Conservation (phyloP, 2,329 filamentous ascomycete species). For the Teratosphaeria epicoccoides region DNA sequence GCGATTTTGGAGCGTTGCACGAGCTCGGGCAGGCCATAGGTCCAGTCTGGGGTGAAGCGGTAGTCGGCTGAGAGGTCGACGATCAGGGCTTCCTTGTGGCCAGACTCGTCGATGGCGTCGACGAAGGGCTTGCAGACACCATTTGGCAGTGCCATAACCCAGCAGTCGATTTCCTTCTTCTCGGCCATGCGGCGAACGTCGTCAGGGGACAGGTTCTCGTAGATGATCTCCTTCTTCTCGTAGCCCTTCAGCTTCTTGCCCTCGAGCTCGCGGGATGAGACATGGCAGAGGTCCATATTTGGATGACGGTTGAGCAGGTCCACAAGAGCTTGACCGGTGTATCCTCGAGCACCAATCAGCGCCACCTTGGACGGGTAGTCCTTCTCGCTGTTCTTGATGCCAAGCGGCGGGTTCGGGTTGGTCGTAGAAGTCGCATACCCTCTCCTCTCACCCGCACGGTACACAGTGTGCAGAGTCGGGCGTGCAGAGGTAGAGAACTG, state of each 20-base stretch:
- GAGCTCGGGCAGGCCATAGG: constrained; percentile 82
- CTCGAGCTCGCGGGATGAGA: constrained; percentile 83
- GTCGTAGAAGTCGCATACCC: constrained; percentile 47
- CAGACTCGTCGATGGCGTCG: constrained; percentile 68
- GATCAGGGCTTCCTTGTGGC: constrained; percentile 59
- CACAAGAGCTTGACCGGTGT: constrained; percentile 86
- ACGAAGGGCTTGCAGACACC: constrained; percentile 90
- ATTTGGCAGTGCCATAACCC: constrained; percentile 96
- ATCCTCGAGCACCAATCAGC: constrained; percentile 83
- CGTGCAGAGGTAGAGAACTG: constrained; percentile 53
- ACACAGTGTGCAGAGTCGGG: constrained; percentile 9
- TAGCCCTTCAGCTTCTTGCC: constrained; percentile 85
- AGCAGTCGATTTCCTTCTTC: constrained; percentile 79
- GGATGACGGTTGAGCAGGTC: constrained; percentile 79
- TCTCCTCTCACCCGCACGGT: constrained; percentile 10
- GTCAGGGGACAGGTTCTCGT: constrained; percentile 80
- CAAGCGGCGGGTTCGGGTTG: constrained; percentile 83
- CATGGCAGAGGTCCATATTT: constrained; percentile 78
- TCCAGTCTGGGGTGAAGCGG: constrained; percentile 76
- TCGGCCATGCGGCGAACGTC: constrained; percentile 78
- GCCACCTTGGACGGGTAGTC: constrained; percentile 67
- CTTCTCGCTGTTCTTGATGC: constrained; percentile 79
- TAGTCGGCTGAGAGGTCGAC: constrained; percentile 96
- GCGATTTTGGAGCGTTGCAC: constrained; percentile 66
- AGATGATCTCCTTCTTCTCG: constrained; percentile 79